phyloP scores from a whole-genome alignment of 2,329 filamentous ascomycete species.

The Colletotrichum plurivorum region DNA sequence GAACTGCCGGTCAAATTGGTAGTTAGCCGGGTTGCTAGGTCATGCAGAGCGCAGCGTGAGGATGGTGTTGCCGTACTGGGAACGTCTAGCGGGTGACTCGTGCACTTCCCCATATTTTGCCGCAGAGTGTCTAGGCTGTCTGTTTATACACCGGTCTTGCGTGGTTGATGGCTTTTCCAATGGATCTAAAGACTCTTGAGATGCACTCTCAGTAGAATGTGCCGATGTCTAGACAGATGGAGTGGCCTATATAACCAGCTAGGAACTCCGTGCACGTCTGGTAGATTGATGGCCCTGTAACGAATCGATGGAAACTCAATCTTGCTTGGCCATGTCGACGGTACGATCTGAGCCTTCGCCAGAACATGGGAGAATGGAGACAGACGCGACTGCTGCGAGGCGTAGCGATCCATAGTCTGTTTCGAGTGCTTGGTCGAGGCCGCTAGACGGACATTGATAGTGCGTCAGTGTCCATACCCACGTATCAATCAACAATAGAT shows the following conservation, averaged over 20 bases:
- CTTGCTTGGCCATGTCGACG: too few species aligned
- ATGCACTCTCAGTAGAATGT: too few species aligned
- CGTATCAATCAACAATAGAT: not conserved
- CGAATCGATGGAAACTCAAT: too few species aligned
- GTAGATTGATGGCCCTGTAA: too few species aligned
- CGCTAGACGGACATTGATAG: not conserved
- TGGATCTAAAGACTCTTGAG: too few species aligned
- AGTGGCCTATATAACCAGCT: too few species aligned
- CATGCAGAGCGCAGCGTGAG: too few species aligned
- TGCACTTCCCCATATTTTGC: slow-evolving; percentile 8
- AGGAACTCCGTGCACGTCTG: too few species aligned
- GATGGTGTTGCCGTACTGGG: not conserved
- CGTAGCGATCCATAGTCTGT: not conserved
- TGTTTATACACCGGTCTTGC: too few species aligned
- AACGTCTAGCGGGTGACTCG: slow-evolving; percentile 12
- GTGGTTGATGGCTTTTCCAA: too few species aligned
- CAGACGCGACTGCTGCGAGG: not conserved
- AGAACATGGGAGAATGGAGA: not conserved
- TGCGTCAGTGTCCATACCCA: too few species aligned
- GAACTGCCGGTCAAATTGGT: not conserved
- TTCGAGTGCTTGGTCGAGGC: not conserved
- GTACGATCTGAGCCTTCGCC: not conserved
- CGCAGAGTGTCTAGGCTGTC: not conserved
- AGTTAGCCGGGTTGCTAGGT: not conserved
- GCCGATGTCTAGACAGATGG: too few species aligned